Evolutionary conservation across 192 early-diverging fungal species (phyloP).

Genomic region (Coemansia sp.): DNA sequence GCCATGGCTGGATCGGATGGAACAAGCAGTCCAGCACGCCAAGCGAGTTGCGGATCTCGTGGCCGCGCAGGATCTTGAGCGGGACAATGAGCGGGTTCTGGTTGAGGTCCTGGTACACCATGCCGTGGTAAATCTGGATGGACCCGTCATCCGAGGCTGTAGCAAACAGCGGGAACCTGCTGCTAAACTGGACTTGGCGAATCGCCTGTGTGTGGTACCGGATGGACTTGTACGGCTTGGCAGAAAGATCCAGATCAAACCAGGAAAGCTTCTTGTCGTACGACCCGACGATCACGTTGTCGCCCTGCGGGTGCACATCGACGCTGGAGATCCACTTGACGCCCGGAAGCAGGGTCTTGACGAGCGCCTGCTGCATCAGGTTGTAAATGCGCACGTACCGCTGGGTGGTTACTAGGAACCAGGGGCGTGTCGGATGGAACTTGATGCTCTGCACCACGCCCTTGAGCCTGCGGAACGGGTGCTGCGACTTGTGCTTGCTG

Average conservation of each 20-base stretch:
- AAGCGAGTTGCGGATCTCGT: conserved; percentile 69
- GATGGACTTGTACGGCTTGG: conserved; percentile 91
- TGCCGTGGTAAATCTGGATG: conserved; percentile 96
- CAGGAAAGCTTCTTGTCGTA: conserved; percentile 95
- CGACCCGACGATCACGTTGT: conserved; percentile 93
- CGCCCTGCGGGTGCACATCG: conserved; percentile 91
- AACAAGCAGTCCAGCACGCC: conserved; percentile 83
- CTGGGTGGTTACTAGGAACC: conserved; percentile 94
- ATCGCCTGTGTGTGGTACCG: conserved; percentile 88
- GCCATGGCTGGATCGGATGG: conserved; percentile 98
- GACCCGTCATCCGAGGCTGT: conserved; percentile 90
- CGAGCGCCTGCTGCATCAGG: conserved; percentile 79
- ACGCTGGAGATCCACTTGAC: conserved; percentile 95
- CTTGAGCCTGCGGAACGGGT: conserved; percentile 87
- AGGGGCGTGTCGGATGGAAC: conserved; percentile 92
- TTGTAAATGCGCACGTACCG: conserved; percentile 92
- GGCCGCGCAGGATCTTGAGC: conserved; percentile 89
- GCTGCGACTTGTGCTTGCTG: conserved; percentile 82
- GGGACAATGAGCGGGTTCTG: conserved; percentile 98
- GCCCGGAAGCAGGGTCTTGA: conserved; percentile 77
- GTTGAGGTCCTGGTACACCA: conserved; percentile 95
- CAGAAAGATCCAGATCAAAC: conserved; percentile 95
- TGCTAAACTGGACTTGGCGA: conserved; percentile 83
- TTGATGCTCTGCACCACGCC: conserved; percentile 81
- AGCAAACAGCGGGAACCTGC: conserved; percentile 89